phyloP scores from a whole-genome alignment of 202 grass and related monocot genomes.

The Digitaria exilis region DNA sequence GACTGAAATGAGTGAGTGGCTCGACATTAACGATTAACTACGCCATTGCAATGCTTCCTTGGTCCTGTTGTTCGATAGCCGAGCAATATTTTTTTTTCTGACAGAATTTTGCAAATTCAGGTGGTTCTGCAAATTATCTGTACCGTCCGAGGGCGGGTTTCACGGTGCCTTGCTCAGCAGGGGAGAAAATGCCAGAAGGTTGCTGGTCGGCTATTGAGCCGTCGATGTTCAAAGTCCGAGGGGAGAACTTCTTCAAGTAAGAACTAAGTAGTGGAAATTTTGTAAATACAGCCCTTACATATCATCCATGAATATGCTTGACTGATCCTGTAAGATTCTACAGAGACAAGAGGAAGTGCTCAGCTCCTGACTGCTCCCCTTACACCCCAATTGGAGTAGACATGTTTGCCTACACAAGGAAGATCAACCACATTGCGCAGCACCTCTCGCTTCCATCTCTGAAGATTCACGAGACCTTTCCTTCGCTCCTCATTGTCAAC shows the following conservation, averaged over 20 bases:
- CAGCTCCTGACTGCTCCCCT: constrained; percentile 61
- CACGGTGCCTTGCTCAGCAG: constrained; percentile 63
- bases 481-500: constrained; percentile 80
- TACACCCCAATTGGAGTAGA: constrained; percentile 83
- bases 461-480: constrained; percentile 69
- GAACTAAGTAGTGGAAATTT: background rate
- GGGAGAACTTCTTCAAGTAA: constrained; percentile 84
- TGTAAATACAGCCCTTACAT: no score
- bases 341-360: constrained; percentile 88
- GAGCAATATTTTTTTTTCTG: background rate
- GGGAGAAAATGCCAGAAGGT: constrained; percentile 59
- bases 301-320: background rate
- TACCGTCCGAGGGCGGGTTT: constrained; percentile 74
- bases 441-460: constrained; percentile 68
- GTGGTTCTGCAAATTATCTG: constrained; percentile 70
- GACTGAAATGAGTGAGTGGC: constrained; percentile 82
- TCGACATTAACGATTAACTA: background rate
- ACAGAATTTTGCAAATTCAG: constrained; percentile 36
- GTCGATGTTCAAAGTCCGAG: constrained; percentile 76
- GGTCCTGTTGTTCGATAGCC: background rate
- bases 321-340: constrained; percentile 25
- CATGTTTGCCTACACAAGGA: constrained; percentile 67
- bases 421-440: constrained; percentile 87
- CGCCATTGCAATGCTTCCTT: background rate
- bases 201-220: constrained; percentile 90